These are phyloP conservation scores for Epichloe typhina DNA, from an alignment of 2,329 filamentous ascomycete species.

Conservation along the genomic window DNA sequence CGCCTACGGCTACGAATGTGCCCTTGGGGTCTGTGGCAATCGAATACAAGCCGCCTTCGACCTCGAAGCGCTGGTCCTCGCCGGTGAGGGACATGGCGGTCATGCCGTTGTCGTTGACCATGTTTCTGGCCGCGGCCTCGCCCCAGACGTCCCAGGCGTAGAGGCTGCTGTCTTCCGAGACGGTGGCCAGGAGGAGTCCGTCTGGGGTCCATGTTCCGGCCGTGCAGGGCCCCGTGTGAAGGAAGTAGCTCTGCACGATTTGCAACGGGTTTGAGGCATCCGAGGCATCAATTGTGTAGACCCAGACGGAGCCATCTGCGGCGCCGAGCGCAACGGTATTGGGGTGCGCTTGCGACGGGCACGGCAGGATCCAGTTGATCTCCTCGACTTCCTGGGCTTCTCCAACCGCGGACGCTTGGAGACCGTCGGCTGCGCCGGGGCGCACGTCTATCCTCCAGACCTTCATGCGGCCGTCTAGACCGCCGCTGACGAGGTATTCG, in stretches of 20 bases:
- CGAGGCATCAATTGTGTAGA: constrained; percentile 69
- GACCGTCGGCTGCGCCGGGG: constrained; percentile 26
- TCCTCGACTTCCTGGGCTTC: constrained; percentile 86
- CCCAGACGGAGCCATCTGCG: constrained; percentile 86
- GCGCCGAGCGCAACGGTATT: constrained; percentile 83
- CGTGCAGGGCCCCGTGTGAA: constrained; percentile 76
- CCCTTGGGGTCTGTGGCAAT: constrained; percentile 72
- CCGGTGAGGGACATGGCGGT: constrained; percentile 66
- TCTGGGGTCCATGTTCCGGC: constrained; percentile 86
- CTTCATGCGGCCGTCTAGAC: constrained; percentile 72
- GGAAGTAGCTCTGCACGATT: constrained; percentile 84
- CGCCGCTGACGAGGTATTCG: constrained; percentile 74
- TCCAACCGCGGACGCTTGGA: constrained; percentile 50
- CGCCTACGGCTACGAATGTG: constrained; percentile 71
- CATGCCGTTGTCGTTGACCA: constrained; percentile 39
- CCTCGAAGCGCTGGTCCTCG: constrained; percentile 77
- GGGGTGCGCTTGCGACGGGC: constrained; percentile 55
- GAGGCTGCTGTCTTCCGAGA: constrained; percentile 76
- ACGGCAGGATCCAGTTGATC: constrained; percentile 78
- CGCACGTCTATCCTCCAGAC: constrained; percentile 46
- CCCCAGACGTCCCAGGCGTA: constrained; percentile 92
- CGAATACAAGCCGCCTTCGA: constrained; percentile 84
- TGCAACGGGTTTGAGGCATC: constrained; percentile 50
- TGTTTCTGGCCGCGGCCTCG: constrained; percentile 47
- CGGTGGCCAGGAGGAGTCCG: constrained; percentile 73